phyloP scores from a whole-genome alignment of 345 rosid species.

The Murraya paniculata region DNA sequence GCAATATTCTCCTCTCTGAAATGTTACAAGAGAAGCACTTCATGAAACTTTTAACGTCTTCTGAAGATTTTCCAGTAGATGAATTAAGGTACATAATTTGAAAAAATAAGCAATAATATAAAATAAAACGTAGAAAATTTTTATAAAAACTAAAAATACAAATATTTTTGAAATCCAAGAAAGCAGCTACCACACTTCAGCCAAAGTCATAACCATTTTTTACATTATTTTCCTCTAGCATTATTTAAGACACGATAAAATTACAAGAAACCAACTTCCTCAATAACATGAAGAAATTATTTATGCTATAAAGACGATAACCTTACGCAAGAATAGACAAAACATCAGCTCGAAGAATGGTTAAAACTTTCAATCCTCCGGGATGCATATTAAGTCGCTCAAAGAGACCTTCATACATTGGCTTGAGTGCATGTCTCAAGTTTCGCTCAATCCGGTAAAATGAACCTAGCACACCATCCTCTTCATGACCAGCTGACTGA shows the following conservation, averaged over 20 bases:
- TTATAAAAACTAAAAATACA: background rate
- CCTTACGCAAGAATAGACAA: constrained; percentile 66
- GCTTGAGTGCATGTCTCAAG: constrained; percentile 77
- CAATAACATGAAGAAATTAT: constrained; percentile 12
- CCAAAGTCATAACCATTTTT: background rate
- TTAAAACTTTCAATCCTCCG: constrained; percentile 79
- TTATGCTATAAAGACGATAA: constrained; percentile 18
- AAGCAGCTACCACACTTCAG: background rate
- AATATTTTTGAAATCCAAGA: background rate
- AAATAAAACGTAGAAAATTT: background rate
- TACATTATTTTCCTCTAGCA: background rate
- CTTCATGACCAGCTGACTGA: constrained; percentile 29
- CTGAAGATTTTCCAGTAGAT: background rate
- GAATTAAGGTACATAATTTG: background rate
- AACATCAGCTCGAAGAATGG: constrained; percentile 78
- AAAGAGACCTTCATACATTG: constrained; percentile 75
- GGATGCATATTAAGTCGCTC: constrained; percentile 83
- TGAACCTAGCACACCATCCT: constrained; percentile 52
- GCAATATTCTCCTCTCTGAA: constrained; percentile 69
- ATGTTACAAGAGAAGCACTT: constrained; percentile 7
- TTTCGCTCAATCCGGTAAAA: constrained; percentile 80
- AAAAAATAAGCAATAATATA: background rate
- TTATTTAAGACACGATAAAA: background rate
- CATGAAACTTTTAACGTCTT: constrained; percentile 3
- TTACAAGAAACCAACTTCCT: background rate